Evolutionary conservation across 1,284 basidiomycete genomes (phyloP), one percentile per base, ranked within the genome.

Genomic region (Phylloboletellus chloephorus): DNA sequence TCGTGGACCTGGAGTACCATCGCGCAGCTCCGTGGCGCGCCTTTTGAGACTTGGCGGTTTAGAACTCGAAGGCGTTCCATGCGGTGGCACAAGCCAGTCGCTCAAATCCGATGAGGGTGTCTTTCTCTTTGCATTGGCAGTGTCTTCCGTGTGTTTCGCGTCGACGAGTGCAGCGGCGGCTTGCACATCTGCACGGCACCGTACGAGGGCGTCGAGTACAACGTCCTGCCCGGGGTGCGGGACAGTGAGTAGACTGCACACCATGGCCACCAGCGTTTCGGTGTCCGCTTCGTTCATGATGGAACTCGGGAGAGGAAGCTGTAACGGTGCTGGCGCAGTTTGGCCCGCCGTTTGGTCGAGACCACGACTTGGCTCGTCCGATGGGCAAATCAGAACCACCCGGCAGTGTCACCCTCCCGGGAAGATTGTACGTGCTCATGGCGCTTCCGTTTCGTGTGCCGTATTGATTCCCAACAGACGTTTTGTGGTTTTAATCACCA

Each of bases 251-350:
- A 84, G 64, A 55, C 83, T 88, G 15, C 68, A 64, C 13, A 86
- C 73, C 40, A 85, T 65, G 9, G 76, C 82, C 35, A 88, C 67
- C 26, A 86, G 67, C 2, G 67, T 75, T 19, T 88, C 85, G 0
- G 82, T 88, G 59, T 88, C 84, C 19, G 39, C 31, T 26, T 51
- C 52, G n/a, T 39, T 46, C 61, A 62, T 65, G 38, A 41, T 25
- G 28, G 15, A 16, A 10, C n/a, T n/a, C n/a, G n/a, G 22, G 17
- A 12, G 28, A 37, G 34, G 19, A 24, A n/a, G 30, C 21, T 2
- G 31, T 30, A 28, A 11, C 7, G 13, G 32, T 12, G 3, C 25
- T 22, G 15, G 12, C 12, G 13, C 4, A 22, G 35, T 11, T 13
- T n/a, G 24, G 10, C 5, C 11, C 22, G 3, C 23, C 24, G 4